Evolutionary conservation across 2,329 filamentous ascomycete species (phyloP), one percentile per base, ranked within the genome.

Genomic region (Biscogniauxia marginata): DNA sequence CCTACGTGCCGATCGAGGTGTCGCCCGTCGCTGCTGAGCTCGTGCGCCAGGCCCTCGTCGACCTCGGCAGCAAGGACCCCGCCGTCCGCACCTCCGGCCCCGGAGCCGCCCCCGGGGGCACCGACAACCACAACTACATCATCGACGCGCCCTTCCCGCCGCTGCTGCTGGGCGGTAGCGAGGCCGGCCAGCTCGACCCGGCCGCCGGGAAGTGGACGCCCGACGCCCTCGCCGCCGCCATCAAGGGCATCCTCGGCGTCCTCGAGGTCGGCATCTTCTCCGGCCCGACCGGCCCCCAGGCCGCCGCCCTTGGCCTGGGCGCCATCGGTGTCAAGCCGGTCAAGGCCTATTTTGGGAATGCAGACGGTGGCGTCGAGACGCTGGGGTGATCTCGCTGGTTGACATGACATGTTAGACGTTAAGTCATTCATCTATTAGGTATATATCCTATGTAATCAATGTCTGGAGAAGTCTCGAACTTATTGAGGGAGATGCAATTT

Each of bases 241-340:
- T 81, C 61, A 82, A 84, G 66, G 30, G 30, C 30, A 87, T 98
- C 68, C 87, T 89, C 1, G 95, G 95, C 50, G 91, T 99, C 7
- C 79, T 97, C 52, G 95, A 96, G 70, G 93, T 96, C 23, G 95
- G 95, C 13, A 81, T 99, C 47, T 99, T 99, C 77, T 84, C 86
- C 45, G 93, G 93, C 3, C 71, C 86, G 67, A 93, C 93, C 58
- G 93, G 93, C 0, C 77, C 84, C 16, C 80, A 96, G 71, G 83
- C 82, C 45, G 77, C 69, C 19, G 64, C 65, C 30, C 56, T 81
- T 53, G 78, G 81, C 56, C 80, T 85, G 62, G 75, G 80, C 67
- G 92, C 90, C 0, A 91, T 97, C 77, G 93, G 91, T 0, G 92
- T 97, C 76, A 96, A 93, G 76, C 95, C 95, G 0, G 83, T 97